Evolutionary conservation across 805 yeast genomes (phyloP).

Genomic region (Komagataella populi): DNA sequence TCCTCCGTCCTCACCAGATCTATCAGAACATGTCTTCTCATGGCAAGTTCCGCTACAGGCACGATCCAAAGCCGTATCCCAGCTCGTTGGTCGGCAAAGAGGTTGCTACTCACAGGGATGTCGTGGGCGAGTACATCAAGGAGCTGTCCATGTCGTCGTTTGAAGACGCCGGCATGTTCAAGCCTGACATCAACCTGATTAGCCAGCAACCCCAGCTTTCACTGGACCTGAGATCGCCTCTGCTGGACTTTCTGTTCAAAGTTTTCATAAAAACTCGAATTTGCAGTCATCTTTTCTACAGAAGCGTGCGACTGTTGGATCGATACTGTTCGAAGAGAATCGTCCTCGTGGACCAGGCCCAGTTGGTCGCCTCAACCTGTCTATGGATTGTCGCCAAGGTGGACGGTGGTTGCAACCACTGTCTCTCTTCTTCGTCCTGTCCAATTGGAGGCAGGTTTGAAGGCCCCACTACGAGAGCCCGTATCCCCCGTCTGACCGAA

Average conservation of each 20-base stretch:
- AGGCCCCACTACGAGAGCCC: constrained; percentile 62
- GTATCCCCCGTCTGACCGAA: constrained; percentile 64
- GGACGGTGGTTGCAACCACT: constrained; percentile 64
- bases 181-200: constrained; percentile 40
- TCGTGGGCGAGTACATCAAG: constrained; percentile 34
- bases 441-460: constrained; percentile 46
- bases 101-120: constrained; percentile 27
- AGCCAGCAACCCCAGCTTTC: constrained; percentile 71
- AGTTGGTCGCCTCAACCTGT: constrained; percentile 71
- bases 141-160: constrained; percentile 30
- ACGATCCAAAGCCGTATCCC: constrained; percentile 35
- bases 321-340: constrained; percentile 72
- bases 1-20: not conserved
- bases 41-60: constrained; percentile 5
- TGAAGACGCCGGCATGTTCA: constrained; percentile 22
- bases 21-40: not conserved
- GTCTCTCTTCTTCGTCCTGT: constrained; percentile 32
- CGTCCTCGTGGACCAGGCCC: constrained; percentile 64
- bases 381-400: constrained; percentile 76
- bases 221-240: constrained; percentile 42
- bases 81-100: constrained; percentile 35
- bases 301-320: constrained; percentile 58
- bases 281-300: constrained; percentile 46
- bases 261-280: constrained; percentile 42
- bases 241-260: constrained; percentile 63